These are phyloP conservation scores for Lactifluus pinguis DNA, from an alignment of 768 basidiomycete species.

Conservation along the genomic window DNA sequence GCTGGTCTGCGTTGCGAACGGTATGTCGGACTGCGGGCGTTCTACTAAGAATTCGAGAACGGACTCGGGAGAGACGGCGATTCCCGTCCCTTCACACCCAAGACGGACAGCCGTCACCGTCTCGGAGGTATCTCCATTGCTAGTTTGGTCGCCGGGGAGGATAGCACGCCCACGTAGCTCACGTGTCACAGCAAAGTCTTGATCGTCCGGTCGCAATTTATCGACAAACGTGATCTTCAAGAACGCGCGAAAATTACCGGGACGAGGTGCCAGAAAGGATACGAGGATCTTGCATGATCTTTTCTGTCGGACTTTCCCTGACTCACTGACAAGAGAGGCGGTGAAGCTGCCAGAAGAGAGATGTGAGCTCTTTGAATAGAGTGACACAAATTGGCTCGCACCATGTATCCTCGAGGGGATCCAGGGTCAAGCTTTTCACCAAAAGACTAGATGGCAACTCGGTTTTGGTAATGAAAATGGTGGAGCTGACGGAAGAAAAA, in stretches of 20 bases:
- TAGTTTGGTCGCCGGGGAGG: background rate
- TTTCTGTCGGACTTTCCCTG: background rate
- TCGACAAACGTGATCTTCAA: background rate
- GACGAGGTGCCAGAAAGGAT: background rate
- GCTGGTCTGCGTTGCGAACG: background rate
- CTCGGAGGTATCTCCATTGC: background rate
- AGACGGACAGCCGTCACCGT: background rate
- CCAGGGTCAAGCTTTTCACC: background rate
- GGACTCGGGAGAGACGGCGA: conserved; percentile 8
- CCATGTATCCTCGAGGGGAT: background rate
- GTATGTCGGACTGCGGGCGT: background rate
- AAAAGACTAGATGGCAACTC: background rate
- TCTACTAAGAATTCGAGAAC: conserved; percentile 9
- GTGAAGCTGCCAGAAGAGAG: background rate
- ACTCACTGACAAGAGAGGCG: background rate
- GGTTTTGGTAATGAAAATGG: background rate
- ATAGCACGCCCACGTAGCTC: background rate
- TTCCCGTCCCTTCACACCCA: background rate
- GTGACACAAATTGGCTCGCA: background rate
- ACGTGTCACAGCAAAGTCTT: conserved; percentile 2
- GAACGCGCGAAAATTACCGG: background rate
- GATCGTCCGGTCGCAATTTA: background rate
- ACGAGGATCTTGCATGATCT: background rate
- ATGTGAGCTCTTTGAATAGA: background rate
- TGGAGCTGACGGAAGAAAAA: background rate